Base-by-base conservation (phyloP, 1,139 yeast species). In the Protomyces arabidopsidicola region DNA sequence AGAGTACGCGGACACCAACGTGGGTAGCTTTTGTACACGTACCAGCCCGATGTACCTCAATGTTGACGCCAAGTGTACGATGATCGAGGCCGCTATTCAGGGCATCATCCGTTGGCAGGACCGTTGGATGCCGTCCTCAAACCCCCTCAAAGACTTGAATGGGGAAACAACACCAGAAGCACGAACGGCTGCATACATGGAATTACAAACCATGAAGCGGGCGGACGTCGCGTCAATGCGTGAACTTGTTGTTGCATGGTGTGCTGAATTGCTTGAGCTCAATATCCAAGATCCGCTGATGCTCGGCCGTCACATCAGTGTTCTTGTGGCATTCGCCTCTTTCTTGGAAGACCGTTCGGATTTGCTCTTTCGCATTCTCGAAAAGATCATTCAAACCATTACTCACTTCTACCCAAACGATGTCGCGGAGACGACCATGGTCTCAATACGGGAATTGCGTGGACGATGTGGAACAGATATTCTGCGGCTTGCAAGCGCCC, bases 301-400 rank as follows among this genome's bases (percentile, higher is more conserved):
- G 56, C 81, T 89, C 67, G 82, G 96, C 69, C 90, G 90, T 70
- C 89, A 90, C 71, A 88, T 90, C 18, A 98, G 93, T 75, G 88
- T 96, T 2, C 80, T 91, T 69, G 98, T 95, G n/a, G 96, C 93
- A 73, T 93, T 93, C 74, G 89, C 97, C n/a, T 97, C 98, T 0
- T 78, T 90, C 67, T 78, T 93, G 66, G 88, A 89, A 70, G 93
- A 89, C 69, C 85, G 84, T 53, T 66, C 70, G 22, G 66, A 70
- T 20, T 75, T 88, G 57, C 84, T 93, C 84, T 89, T 93, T 74
- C 83, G 84, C 68, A 88, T 95, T 12, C 78, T 95, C 66, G 98
- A 93, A 72, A 88, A 87, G 69, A 90, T 93, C 20, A 81, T 95
- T 65, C 86, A 89, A 9, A 87, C 96, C 2, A 95, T 97, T 34